These are phyloP conservation scores for Yueomyces sp. DNA, from an alignment of 1,139 yeast species.

Conservation along the genomic window DNA sequence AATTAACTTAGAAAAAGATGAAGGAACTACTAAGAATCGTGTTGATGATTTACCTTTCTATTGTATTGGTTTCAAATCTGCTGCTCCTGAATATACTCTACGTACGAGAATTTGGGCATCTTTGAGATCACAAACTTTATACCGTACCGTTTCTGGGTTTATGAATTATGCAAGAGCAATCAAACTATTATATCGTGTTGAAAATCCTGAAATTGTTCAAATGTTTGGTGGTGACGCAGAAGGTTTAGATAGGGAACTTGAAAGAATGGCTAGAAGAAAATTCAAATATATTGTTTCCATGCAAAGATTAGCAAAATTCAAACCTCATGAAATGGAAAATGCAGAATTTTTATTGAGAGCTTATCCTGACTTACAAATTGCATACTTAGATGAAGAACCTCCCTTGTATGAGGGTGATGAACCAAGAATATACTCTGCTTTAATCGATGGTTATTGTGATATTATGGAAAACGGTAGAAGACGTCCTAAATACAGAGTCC, in stretches of 20 bases:
- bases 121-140: slow-evolving; percentile 91
- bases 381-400: slow-evolving; percentile 91
- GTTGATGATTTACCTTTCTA: slow-evolving; percentile 97
- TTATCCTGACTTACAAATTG: slow-evolving; percentile 96
- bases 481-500: slow-evolving; percentile 96
- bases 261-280: slow-evolving; percentile 98
- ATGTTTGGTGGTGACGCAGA: slow-evolving; percentile 98
- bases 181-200: slow-evolving; percentile 93
- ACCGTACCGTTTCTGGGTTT: slow-evolving; percentile 97
- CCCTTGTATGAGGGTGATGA: slow-evolving; percentile 91
- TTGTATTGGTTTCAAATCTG: slow-evolving; percentile 98
- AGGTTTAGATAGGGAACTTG: slow-evolving; percentile 84
- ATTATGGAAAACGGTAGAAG: slow-evolving; percentile 95
- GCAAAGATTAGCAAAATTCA: slow-evolving; percentile 96
- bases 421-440: slow-evolving; percentile 91
- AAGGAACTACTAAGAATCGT: slow-evolving; percentile 69
- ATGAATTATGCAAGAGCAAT: slow-evolving; percentile 99
- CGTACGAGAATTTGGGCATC: slow-evolving; percentile 99
- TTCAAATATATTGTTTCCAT: slow-evolving; percentile 93
- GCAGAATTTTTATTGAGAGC: slow-evolving; percentile 97
- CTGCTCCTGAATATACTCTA: slow-evolving; percentile 97
- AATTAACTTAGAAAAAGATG: slow-evolving; percentile 23
- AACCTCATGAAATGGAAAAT: slow-evolving; percentile 95
- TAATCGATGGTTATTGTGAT: slow-evolving; percentile 98
- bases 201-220: slow-evolving; percentile 96